Conservation (phyloP, 2,329 filamentous ascomycete genomes). For the Fusarium sulawesiense region DNA sequence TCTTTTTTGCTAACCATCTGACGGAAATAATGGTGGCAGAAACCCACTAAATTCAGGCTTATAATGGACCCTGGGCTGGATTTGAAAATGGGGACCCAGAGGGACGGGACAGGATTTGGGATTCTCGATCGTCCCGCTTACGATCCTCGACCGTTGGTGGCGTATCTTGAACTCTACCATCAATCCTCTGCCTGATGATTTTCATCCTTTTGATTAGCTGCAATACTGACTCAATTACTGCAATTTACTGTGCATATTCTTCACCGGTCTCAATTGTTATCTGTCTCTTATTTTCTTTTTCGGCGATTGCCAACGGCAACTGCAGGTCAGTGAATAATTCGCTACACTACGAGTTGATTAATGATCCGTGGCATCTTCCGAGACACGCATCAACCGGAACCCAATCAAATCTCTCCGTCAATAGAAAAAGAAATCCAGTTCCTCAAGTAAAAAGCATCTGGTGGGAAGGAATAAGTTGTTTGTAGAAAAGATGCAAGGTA, state of each 20-base stretch:
- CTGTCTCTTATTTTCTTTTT: not conserved
- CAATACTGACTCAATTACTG: not conserved
- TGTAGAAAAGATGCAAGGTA: slow-evolving; percentile 17
- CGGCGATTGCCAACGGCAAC: not conserved
- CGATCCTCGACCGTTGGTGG: slow-evolving; percentile 30
- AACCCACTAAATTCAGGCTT: not conserved
- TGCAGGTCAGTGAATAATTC: not conserved
- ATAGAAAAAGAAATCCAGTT: not conserved
- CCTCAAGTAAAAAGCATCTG: not conserved
- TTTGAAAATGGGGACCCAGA: slow-evolving; percentile 21
- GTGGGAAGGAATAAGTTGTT: not conserved
- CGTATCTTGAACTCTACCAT: slow-evolving; percentile 6
- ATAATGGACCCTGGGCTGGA: not conserved
- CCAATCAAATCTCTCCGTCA: not conserved
- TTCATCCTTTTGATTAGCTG: not conserved
- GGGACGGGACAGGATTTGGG: slow-evolving; percentile 21
- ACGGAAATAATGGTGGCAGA: slow-evolving; percentile 5
- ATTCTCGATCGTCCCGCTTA: slow-evolving; percentile 33
- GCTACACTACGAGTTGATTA: not conserved
- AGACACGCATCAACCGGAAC: slow-evolving; percentile 18
- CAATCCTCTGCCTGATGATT: not conserved
- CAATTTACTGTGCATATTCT: not conserved
- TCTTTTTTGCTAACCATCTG: slow-evolving; percentile 2
- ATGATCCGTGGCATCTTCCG: slow-evolving; percentile 22
- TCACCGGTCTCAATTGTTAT: not conserved